phyloP scores from a whole-genome alignment of 768 basidiomycete species.

The Termitomyces titanicus region DNA sequence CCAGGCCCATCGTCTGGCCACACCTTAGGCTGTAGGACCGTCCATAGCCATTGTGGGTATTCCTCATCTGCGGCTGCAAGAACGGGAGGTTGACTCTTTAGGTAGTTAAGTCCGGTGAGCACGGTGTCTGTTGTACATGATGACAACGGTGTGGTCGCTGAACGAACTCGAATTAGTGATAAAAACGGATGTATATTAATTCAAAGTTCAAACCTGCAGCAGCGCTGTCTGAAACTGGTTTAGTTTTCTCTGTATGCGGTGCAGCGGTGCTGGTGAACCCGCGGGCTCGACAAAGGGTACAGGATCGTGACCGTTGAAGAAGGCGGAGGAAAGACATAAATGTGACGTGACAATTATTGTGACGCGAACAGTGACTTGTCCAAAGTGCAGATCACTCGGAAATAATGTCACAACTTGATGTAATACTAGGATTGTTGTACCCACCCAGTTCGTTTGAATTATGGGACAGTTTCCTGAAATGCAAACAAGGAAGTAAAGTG shows the following conservation, averaged over 20 bases:
- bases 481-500: no score
- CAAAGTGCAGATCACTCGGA: no score
- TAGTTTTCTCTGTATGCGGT: conserved; percentile 5
- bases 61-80: conserved; percentile 75
- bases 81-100: conserved; percentile 79
- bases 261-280: conserved; percentile 10
- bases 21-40: conserved; percentile 55
- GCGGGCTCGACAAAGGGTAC: conserved; percentile 13
- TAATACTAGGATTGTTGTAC: no score
- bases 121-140: conserved; percentile 72
- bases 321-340: conserved; percentile 23
- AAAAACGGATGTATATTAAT: neutral
- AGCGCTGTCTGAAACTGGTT: conserved; percentile 9
- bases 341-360: conserved; percentile 15
- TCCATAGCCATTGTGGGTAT: conserved; percentile 92
- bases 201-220: conserved; percentile 2
- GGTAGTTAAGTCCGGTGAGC: conserved; percentile 75
- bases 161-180: neutral
- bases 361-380: conserved; percentile 8
- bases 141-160: conserved; percentile 37
- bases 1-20: conserved; percentile 72
- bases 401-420: no score
- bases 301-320: conserved; percentile 18
- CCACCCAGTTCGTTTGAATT: no score
- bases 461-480: no score